Percentiles rank a stretch among this genome's conserved stretches.
Evolutionary conservation across 257 asterid species (phyloP).

Genomic region (Solanum etuberosum): DNA sequence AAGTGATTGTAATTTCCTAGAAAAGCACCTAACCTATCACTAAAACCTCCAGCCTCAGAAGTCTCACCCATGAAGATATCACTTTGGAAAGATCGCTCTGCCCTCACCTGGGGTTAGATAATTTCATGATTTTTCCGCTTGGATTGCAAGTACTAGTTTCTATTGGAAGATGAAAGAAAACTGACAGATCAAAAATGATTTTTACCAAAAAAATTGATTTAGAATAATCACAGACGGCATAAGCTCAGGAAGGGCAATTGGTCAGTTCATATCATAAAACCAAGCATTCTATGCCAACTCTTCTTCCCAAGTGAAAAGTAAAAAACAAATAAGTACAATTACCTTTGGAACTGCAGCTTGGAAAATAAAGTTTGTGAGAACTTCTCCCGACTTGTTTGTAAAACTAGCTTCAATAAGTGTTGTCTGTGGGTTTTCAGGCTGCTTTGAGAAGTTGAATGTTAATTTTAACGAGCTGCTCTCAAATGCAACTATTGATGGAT

Average conservation of each 20-base stretch:
- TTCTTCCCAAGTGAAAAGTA: not conserved
- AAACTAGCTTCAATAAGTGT: conserved; percentile 71
- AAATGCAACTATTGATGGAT: conserved; percentile 75
- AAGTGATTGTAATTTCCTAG: not conserved
- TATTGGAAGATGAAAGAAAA: not conserved
- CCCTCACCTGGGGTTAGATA: not conserved
- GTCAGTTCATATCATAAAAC: not conserved
- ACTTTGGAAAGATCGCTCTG: not conserved
- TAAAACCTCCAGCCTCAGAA: not conserved
- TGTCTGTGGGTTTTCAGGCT: conserved; percentile 58
- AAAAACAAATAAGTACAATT: not conserved
- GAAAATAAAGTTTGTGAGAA: conserved; percentile 64
- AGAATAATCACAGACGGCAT: not conserved
- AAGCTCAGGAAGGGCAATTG: not conserved
- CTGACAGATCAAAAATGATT: not conserved
- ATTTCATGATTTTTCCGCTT: not conserved
- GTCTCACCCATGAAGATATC: not conserved
- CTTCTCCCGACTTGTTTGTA: conserved; percentile 54
- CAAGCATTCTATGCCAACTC: not conserved
- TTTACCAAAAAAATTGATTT: not conserved
- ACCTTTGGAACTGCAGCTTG: conserved; percentile 99
- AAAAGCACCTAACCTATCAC: not conserved
- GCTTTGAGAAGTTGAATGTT: conserved; percentile 69
- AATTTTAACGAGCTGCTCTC: conserved; percentile 71
- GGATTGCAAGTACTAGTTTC: not conserved